Base-by-base conservation (phyloP, 108 stramenopile genomes). In the Seminavis robusta region DNA sequence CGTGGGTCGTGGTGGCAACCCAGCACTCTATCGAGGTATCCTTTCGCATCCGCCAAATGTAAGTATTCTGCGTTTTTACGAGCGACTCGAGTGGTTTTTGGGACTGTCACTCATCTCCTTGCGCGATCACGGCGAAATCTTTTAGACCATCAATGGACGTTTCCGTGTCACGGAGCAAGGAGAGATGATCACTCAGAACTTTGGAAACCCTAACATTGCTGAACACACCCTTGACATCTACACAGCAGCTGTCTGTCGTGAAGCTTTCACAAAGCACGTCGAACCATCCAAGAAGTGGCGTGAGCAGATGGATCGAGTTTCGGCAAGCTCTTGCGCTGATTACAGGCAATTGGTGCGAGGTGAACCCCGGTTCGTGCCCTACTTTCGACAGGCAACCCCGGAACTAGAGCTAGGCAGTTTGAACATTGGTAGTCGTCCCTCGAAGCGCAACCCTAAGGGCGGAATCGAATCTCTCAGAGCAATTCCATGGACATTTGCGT, bases 81-180 rank as follows among this genome's bases (percentile, higher is more conserved):
- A n/a, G n/a, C n/a, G n/a, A n/a, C n/a, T n/a, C n/a, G n/a, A n/a
- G n/a, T n/a, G n/a, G n/a, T n/a, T n/a, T n/a, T n/a, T n/a, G n/a
- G n/a, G n/a, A n/a, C n/a, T n/a, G n/a, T n/a, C n/a, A n/a, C n/a
- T n/a, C n/a, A n/a, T n/a, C n/a, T n/a, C n/a, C n/a, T n/a, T n/a
- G n/a, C n/a, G n/a, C n/a, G n/a, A n/a, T n/a, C n/a, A n/a, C n/a
- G n/a, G n/a, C n/a, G 76, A 87, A 47, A n/a, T n/a, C n/a, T n/a
- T n/a, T n/a, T n/a, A n/a, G n/a, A 98, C 97, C 6, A 90, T 98
- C 67, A 89, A 98, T 42, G 95, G 95, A 32, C 82, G 89, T 46
- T 98, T 96, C 86, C 89, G 97, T 19, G 95, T 98, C n/a, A 98
- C 97, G 1, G 97, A 98, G 74, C 97, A 98, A 56, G 97, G 96